Evolutionary conservation across 78 protist genomes (phyloP).

Genomic region (Paratrimastix pyriformis): DNA sequence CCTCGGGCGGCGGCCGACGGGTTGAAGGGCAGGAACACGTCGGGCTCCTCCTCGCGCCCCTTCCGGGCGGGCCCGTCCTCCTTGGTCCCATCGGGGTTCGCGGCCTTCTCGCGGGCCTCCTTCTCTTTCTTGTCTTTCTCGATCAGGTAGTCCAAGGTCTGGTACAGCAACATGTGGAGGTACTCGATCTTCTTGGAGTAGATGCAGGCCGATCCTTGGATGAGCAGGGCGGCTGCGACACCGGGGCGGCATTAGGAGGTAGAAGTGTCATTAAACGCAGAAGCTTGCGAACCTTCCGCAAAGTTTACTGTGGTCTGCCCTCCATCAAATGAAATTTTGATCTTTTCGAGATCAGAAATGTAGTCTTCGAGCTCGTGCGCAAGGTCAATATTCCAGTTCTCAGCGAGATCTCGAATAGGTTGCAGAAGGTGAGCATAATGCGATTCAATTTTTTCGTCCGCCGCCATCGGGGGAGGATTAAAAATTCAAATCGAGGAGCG

Average conservation of each 20-base stretch:
- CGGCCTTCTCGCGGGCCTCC: not conserved
- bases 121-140: not conserved
- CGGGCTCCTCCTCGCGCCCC: not conserved
- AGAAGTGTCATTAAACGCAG: too few species aligned
- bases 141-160: not conserved
- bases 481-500: too few species aligned
- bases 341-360: slow-evolving; percentile 43
- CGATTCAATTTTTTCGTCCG: too few species aligned
- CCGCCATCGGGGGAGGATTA: too few species aligned
- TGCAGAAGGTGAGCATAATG: too few species aligned
- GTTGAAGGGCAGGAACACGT: not conserved
- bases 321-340: slow-evolving; percentile 51
- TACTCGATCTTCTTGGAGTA: slow-evolving; percentile 64
- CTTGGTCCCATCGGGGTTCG: not conserved
- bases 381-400: slow-evolving; percentile 74
- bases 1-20: not conserved
- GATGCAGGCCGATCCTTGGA: slow-evolving; percentile 77
- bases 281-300: slow-evolving; percentile 58
- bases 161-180: slow-evolving; percentile 1
- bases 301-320: slow-evolving; percentile 47
- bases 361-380: slow-evolving; percentile 75
- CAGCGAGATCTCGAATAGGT: slow-evolving; percentile 73
- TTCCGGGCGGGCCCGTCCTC: not conserved
- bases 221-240: slow-evolving; percentile 69
- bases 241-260: not conserved